Percentiles rank a stretch among this genome's conserved stretches.
Conservation (phyloP, 352 stramenopile genomes). For the Peronosclerospora sorghi region DNA sequence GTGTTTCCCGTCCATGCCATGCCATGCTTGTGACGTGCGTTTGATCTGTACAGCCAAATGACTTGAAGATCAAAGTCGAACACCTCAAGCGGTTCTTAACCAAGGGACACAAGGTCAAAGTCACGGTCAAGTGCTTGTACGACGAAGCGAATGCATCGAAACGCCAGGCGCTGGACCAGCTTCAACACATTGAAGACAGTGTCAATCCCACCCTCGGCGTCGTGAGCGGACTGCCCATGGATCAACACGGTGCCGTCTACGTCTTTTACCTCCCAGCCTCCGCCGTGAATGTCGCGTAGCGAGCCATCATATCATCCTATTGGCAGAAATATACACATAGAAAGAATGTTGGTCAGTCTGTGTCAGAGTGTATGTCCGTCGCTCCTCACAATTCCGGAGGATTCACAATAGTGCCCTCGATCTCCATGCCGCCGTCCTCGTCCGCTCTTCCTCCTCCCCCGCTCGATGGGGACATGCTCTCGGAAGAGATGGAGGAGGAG, state of each 20-base stretch:
- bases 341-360: no score
- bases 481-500: conserved; percentile 78
- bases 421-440: not conserved
- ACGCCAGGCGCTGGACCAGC: conserved; percentile 28
- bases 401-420: not conserved
- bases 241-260: conserved; percentile 54
- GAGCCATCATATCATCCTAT: no score
- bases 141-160: conserved; percentile 49
- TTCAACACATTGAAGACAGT: conserved; percentile 33
- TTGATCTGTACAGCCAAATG: conserved; percentile 28
- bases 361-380: no score
- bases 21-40: not conserved
- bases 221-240: conserved; percentile 17
- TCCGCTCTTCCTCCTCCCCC: not conserved
- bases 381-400: no score
- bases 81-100: conserved; percentile 52
- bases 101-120: conserved; percentile 76
- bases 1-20: no score
- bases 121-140: conserved; percentile 46
- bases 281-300: no score
- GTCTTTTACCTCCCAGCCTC: conserved; percentile 35
- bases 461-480: conserved; percentile 75
- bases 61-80: conserved; percentile 62
- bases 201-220: conserved; percentile 30
- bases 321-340: no score